Conservation (phyloP, 306 rosid genomes). For the Begonia fuchsioides region DNA sequence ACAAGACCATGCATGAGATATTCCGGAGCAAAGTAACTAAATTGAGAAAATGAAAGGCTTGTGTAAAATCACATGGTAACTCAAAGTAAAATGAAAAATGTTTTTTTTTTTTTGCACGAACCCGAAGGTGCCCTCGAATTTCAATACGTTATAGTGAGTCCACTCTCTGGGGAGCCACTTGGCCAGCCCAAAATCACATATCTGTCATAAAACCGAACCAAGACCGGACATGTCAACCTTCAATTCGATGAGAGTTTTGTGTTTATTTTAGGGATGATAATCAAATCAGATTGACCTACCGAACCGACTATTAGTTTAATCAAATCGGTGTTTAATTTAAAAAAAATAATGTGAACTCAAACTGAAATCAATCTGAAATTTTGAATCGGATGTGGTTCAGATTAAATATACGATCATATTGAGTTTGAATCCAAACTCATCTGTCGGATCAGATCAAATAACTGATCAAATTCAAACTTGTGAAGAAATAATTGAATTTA, state of each 20-base stretch:
- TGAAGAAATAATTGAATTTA: too few relatives aligned
- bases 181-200: slow-evolving; percentile 91
- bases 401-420: too few relatives aligned
- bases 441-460: too few relatives aligned
- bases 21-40: slow-evolving; percentile 86
- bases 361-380: too few relatives aligned
- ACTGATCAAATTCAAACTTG: too few relatives aligned
- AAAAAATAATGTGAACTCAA: too few relatives aligned
- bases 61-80: neutral
- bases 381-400: too few relatives aligned
- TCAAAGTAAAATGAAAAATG: neutral
- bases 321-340: too few relatives aligned
- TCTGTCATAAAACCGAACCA: slow-evolving; percentile 26
- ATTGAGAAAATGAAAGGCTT: slow-evolving; percentile 7
- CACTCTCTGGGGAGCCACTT: slow-evolving; percentile 71
- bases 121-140: slow-evolving; percentile 90
- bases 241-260: neutral
- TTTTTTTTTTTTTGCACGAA: slow-evolving; percentile 11
- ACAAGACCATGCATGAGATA: slow-evolving; percentile 69
- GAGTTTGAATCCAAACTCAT: too few relatives aligned
- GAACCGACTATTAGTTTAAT: too few relatives aligned
- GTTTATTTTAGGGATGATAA: too few relatives aligned
- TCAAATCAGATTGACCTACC: too few relatives aligned
- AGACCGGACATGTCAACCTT: neutral
- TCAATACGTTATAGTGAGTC: slow-evolving; percentile 45